Percentiles rank a stretch among this genome's conserved stretches.
Conservation (phyloP, 768 basidiomycete genomes). For the Tubosaeta sp. region DNA sequence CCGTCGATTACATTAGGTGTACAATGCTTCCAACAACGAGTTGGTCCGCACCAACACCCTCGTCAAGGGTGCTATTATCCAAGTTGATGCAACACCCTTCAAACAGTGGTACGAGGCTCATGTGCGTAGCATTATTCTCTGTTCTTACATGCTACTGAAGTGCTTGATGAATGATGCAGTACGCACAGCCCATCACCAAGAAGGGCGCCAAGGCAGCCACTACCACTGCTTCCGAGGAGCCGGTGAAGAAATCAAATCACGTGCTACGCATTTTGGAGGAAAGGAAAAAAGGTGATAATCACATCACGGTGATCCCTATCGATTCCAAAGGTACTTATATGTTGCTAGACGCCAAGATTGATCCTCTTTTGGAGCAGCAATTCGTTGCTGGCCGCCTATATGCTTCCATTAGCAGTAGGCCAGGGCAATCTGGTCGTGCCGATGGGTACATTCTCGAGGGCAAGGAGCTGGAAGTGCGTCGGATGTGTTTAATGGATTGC, state of each 20-base stretch:
- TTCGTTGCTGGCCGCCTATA: slow-evolving; percentile 95
- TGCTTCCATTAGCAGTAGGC: slow-evolving; percentile 89
- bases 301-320: slow-evolving; percentile 2
- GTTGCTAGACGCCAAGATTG: slow-evolving; percentile 78
- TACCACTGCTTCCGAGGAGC: slow-evolving; percentile 40
- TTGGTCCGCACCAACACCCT: slow-evolving; percentile 99
- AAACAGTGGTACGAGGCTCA: slow-evolving; percentile 99
- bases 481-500: background rate
- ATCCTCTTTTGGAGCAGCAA: slow-evolving; percentile 82
- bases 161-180: slow-evolving; percentile 44
- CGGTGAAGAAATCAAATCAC: slow-evolving; percentile 86
- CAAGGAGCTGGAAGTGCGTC: slow-evolving; percentile 89
- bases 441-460: slow-evolving; percentile 99
- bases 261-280: slow-evolving; percentile 82
- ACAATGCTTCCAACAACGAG: slow-evolving; percentile 99
- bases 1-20: slow-evolving; percentile 52
- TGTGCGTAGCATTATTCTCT: slow-evolving; percentile 47
- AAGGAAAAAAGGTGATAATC: slow-evolving; percentile 76
- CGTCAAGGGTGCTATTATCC: slow-evolving; percentile 95
- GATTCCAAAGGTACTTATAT: slow-evolving; percentile 14
- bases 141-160: slow-evolving; percentile 1
- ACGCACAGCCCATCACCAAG: slow-evolving; percentile 93
- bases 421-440: slow-evolving; percentile 93
- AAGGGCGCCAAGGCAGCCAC: slow-evolving; percentile 62
- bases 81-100: slow-evolving; percentile 98